Base-by-base conservation (phyloP, 805 yeast species). In the Tetrapisispora namnaoensis region DNA sequence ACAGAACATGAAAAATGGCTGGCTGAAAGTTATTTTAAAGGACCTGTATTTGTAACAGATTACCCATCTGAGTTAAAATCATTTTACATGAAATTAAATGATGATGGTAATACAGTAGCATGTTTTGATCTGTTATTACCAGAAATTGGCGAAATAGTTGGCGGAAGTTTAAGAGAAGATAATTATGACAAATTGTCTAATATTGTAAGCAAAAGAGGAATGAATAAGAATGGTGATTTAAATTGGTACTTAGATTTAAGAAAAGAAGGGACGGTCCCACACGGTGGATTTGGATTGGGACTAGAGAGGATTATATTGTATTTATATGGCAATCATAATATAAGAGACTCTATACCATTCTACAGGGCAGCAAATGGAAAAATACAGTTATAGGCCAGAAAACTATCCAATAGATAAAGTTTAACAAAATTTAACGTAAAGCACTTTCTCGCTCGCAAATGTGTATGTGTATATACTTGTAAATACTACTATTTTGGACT, bases 201-300 rank as follows among this genome's bases (percentile, higher is more conserved):
- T 0, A 83, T 78, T 51, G 79, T 91, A 65, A 49, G 62, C 8
- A 49, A 60, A 3, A 67, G 84, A 48, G 70, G 69, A 1, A 85
- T 89, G 90, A 75, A 77, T 47, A 43, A 60, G 0, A 59, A 63
- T 2, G 75, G 72, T 2, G 76, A 78, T 18, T 64, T 93, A 64
- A 72, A 77, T 30, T 93, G 99, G 99, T 93, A 90, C 61, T 55
- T 83, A 27, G 76, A 82, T 1, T 71, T 85, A 9, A 73, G 99
- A 51, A 70, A 70, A 52, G 81, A 84, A 56, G 98, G 97, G 0
- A 70, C 85, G 2, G 82, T 82, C 21, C 96, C 97, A 0, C 98
- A 91, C 62, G 99, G 99, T 44, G 99, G 99, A 0, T 93, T 84
- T 67, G 99, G 99, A 0, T 71, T 93, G 72, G 99, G 99, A 0